Evolutionary conservation across 2,329 filamentous ascomycete genomes (phyloP).

Genomic region (Diplodia sapinea): DNA sequence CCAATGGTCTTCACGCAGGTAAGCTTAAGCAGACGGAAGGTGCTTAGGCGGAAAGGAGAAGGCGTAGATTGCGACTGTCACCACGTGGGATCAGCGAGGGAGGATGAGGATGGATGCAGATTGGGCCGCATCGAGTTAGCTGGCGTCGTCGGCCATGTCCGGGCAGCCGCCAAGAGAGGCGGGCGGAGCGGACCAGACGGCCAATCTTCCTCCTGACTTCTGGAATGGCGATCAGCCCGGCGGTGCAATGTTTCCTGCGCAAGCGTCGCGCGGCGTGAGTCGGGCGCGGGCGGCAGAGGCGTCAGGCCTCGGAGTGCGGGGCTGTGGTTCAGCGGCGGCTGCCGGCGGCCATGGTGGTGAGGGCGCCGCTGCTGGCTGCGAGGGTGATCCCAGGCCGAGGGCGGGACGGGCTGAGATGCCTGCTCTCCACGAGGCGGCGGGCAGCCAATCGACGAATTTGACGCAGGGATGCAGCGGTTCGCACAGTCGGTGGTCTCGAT

Average conservation of each 20-base stretch:
- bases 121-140: background rate
- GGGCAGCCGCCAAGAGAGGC: background rate
- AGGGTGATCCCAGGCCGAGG: slow-evolving; percentile 5
- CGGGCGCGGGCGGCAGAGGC: slow-evolving; percentile 7
- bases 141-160: too few relatives aligned
- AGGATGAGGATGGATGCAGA: too few relatives aligned
- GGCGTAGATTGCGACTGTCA: slow-evolving; percentile 6
- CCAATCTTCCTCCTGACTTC: background rate
- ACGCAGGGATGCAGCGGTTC: too few relatives aligned
- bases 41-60: background rate
- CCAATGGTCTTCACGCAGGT: too few relatives aligned
- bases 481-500: slow-evolving; percentile 5
- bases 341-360: background rate
- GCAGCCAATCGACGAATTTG: background rate
- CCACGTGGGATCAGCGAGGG: background rate
- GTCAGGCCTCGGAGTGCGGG: background rate
- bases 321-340: background rate
- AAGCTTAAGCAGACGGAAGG: background rate
- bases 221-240: background rate
- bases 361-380: background rate
- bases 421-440: slow-evolving; percentile 23
- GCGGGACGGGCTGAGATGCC: slow-evolving; percentile 20
- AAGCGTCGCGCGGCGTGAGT: too few relatives aligned
- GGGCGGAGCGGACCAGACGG: background rate
- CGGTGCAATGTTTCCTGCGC: background rate